phyloP scores from a whole-genome alignment of 2,329 filamentous ascomycete species.

The Acrocalymma vagum region DNA sequence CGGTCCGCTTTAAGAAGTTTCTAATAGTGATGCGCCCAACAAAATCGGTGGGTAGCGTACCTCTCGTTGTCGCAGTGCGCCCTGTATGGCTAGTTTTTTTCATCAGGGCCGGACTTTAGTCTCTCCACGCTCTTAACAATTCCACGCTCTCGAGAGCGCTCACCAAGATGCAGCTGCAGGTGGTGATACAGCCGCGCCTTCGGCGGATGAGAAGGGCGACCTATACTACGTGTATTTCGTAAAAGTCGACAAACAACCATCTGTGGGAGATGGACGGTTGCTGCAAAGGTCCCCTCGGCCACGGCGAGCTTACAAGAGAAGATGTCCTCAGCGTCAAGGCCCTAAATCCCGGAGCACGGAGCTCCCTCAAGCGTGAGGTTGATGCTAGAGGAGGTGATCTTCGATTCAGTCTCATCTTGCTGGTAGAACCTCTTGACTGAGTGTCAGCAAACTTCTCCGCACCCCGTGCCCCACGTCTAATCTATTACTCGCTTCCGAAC shows the following conservation, averaged over 20 bases:
- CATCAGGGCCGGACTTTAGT: constrained; percentile 59
- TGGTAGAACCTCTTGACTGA: constrained; percentile 66
- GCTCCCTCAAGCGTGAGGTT: constrained; percentile 66
- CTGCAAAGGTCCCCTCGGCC: constrained; percentile 75
- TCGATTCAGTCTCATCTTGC: constrained; percentile 69
- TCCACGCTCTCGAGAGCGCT: constrained; percentile 76
- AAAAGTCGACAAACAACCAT: constrained; percentile 71
- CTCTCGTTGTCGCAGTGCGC: background rate
- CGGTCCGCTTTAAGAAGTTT: constrained; percentile 83
- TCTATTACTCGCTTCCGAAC: too few species aligned
- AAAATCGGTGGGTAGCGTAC: constrained; percentile 36
- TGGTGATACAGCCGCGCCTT: constrained; percentile 82
- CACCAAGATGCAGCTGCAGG: constrained; percentile 79
- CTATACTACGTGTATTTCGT: constrained; percentile 97
- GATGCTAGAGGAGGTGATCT: constrained; percentile 64
- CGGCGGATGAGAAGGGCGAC: constrained; percentile 83
- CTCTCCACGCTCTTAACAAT: constrained; percentile 74
- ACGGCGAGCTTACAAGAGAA: constrained; percentile 57
- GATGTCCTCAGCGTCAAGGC: constrained; percentile 73
- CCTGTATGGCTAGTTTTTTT: constrained; percentile 18
- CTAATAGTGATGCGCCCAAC: constrained; percentile 75
- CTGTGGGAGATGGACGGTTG: constrained; percentile 85
- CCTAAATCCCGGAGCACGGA: constrained; percentile 72
- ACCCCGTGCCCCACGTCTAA: too few species aligned
- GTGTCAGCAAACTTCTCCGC: too few species aligned